These are phyloP conservation scores for Penicillium sp. DNA, from an alignment of 2,329 filamentous ascomycete species.

Conservation along the genomic window DNA sequence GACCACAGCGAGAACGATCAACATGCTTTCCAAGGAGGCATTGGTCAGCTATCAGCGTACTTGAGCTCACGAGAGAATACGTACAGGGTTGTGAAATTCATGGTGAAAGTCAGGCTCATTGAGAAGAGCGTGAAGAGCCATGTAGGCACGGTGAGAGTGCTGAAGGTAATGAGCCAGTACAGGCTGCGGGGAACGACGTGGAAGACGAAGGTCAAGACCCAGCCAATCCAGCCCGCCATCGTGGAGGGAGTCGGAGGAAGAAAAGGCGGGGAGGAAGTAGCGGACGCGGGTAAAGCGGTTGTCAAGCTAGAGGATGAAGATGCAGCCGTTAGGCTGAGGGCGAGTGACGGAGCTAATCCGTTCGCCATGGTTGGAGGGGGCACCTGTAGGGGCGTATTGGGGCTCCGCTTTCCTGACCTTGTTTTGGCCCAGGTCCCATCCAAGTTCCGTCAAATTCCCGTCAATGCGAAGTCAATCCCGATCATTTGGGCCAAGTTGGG, in stretches of 20 bases:
- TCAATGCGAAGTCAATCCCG: conserved; percentile 5
- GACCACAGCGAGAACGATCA: conserved; percentile 72
- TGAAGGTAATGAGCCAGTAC: conserved; percentile 80
- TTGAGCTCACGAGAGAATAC: conserved; percentile 26
- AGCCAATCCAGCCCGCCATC: conserved; percentile 48
- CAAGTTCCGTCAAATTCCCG: background rate
- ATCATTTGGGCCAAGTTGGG: conserved; percentile 3
- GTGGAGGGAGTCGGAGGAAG: conserved; percentile 32
- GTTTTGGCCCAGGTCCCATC: background rate
- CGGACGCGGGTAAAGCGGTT: conserved; percentile 17
- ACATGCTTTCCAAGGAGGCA: conserved; percentile 52
- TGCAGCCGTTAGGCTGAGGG: conserved; percentile 19
- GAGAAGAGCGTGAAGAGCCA: conserved; percentile 87
- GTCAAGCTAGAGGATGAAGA: conserved; percentile 7
- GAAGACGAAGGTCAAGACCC: conserved; percentile 49
- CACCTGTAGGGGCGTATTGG: background rate
- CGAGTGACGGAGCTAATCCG: conserved; percentile 19
- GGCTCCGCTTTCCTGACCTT: conserved; percentile 5
- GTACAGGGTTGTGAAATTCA: conserved; percentile 96
- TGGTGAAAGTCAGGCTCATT: conserved; percentile 91
- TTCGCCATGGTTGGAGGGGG: conserved; percentile 11
- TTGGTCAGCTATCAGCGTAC: conserved; percentile 4
- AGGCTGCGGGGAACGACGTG: conserved; percentile 57
- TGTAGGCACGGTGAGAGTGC: conserved; percentile 84
- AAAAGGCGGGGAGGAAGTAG: conserved; percentile 27